A percentile compares a stretch with the other conserved stretches of the same genome.
Evolutionary conservation across 2,329 filamentous ascomycete species (phyloP).

Genomic region (Cercospora sp.): DNA sequence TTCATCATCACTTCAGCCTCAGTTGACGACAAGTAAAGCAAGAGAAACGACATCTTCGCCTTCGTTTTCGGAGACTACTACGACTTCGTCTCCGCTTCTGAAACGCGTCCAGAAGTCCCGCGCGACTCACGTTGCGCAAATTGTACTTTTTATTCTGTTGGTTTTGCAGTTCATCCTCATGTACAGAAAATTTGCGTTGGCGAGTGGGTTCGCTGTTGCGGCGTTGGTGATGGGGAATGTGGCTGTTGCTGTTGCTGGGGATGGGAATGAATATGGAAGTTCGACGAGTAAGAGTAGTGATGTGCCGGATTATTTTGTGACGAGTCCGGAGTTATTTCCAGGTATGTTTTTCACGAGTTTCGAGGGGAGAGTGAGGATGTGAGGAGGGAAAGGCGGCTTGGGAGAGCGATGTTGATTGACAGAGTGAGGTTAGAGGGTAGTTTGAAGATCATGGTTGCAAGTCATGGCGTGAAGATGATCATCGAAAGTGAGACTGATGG

Average conservation of each 20-base stretch:
- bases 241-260: conserved; percentile 17
- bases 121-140: conserved; percentile 17
- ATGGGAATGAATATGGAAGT: conserved; percentile 7
- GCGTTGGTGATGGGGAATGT: conserved; percentile 10
- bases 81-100: not conserved
- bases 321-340: conserved; percentile 56
- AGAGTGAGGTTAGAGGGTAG: not conserved
- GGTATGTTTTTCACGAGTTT: conserved; percentile 27
- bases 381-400: too few species aligned
- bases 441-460: not conserved
- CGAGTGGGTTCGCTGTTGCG: conserved; percentile 25
- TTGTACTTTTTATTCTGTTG: conserved; percentile 32
- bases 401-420: too few species aligned
- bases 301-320: conserved; percentile 65
- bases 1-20: not conserved
- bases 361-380: not conserved
- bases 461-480: not conserved
- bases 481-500: not conserved
- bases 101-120: not conserved
- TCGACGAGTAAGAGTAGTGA: conserved; percentile 27
- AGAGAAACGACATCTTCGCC: not conserved
- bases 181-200: conserved; percentile 37
- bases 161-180: conserved; percentile 36
- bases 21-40: not conserved
- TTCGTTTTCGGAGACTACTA: not conserved